A percentile compares a stretch with the other conserved stretches of the same genome.
Evolutionary conservation across 2,329 filamentous ascomycete genomes (phyloP).

Genomic region (Scytalidium sp.): DNA sequence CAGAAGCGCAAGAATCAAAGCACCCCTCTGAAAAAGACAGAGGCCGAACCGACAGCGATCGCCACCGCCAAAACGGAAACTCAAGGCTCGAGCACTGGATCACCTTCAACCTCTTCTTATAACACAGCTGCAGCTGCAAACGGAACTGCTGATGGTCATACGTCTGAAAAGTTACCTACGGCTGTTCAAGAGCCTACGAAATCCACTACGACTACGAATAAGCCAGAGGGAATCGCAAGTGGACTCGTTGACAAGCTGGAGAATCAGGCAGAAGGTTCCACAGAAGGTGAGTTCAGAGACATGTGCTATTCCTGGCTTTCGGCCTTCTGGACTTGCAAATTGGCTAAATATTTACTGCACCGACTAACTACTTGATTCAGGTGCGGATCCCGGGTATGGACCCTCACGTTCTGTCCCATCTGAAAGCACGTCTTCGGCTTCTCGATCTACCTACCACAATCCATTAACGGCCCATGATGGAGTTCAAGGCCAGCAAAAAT

Average conservation of each 20-base stretch:
- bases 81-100: slow-evolving; percentile 7
- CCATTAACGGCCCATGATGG: slow-evolving; percentile 40
- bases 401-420: slow-evolving; percentile 17
- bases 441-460: slow-evolving; percentile 36
- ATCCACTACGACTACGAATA: slow-evolving; percentile 2
- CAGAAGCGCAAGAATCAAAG: slow-evolving; percentile 26
- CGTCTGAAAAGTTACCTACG: slow-evolving; percentile 8
- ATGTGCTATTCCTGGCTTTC: no score
- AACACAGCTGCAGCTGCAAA: slow-evolving; percentile 10
- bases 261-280: background rate
- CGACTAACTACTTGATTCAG: background rate
- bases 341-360: no score
- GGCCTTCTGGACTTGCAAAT: background rate
- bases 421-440: slow-evolving; percentile 20
- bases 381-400: slow-evolving; percentile 1
- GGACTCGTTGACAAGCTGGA: background rate
- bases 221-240: background rate
- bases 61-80: background rate
- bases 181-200: background rate
- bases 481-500: slow-evolving; percentile 21
- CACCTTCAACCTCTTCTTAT: slow-evolving; percentile 9
- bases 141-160: slow-evolving; percentile 11
- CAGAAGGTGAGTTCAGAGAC: background rate
- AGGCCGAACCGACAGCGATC: slow-evolving; percentile 11
- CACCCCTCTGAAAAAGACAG: slow-evolving; percentile 17